Evolutionary conservation across 2,329 filamentous ascomycete genomes (phyloP).

Genomic region (Curvularia eragrostidis): DNA sequence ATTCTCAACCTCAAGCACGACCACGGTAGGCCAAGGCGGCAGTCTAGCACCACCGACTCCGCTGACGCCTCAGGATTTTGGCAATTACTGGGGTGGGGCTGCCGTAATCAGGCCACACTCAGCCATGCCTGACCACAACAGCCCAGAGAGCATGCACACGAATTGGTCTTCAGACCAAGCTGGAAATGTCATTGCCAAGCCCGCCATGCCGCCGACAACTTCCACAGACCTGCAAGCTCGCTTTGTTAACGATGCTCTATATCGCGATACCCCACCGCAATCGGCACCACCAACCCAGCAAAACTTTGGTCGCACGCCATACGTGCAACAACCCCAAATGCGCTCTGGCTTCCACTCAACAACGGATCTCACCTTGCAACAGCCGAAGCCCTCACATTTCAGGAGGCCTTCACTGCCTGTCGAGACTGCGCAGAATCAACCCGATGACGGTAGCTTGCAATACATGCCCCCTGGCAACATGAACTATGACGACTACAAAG

Average conservation of each 20-base stretch:
- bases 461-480: slow-evolving; percentile 34
- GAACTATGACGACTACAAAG: slow-evolving; percentile 41
- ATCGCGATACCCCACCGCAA: slow-evolving; percentile 58
- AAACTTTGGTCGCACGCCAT: slow-evolving; percentile 50
- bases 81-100: slow-evolving; percentile 52
- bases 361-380: slow-evolving; percentile 42
- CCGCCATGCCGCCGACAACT: slow-evolving; percentile 56
- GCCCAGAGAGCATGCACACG: slow-evolving; percentile 47
- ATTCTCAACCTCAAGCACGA: slow-evolving; percentile 46
- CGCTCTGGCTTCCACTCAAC: slow-evolving; percentile 44
- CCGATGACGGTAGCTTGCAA: slow-evolving; percentile 34
- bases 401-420: slow-evolving; percentile 48
- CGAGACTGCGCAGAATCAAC: slow-evolving; percentile 34
- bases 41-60: slow-evolving; percentile 58
- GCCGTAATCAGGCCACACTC: slow-evolving; percentile 38
- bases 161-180: slow-evolving; percentile 49
- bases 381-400: slow-evolving; percentile 48
- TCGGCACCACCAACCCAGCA: slow-evolving; percentile 59
- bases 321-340: slow-evolving; percentile 47
- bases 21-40: slow-evolving; percentile 45
- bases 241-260: slow-evolving; percentile 43
- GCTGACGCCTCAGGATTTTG: slow-evolving; percentile 52
- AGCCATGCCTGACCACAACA: slow-evolving; percentile 48
- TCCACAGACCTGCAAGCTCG: slow-evolving; percentile 47
- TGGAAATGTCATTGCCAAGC: slow-evolving; percentile 40